A percentile compares a stretch with the other conserved stretches of the same genome.
phyloP scores from a whole-genome alignment of 768 basidiomycete genomes.

The Leccinum rimulosum region DNA sequence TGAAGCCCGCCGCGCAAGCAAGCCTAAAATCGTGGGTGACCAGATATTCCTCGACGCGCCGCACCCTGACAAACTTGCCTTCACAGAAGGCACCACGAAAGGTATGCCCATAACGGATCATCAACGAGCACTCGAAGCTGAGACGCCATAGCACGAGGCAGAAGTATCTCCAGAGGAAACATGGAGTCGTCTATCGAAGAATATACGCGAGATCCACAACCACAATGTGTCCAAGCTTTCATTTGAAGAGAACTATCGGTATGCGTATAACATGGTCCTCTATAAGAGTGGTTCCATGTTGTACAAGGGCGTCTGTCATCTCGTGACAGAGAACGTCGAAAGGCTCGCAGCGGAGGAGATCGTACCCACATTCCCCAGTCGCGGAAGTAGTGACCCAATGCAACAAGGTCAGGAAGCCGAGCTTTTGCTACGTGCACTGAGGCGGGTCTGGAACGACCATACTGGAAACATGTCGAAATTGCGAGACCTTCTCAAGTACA shows the following conservation, averaged over 20 bases:
- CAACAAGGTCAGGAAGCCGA: conserved; percentile 85
- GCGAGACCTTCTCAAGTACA: conserved; percentile 89
- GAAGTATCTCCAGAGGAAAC: conserved; percentile 79
- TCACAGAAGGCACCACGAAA: conserved; percentile 46
- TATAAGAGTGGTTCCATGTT: conserved; percentile 80
- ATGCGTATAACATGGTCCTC: conserved; percentile 92
- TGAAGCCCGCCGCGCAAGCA: conserved; percentile 33
- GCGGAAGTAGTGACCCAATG: conserved; percentile 61
- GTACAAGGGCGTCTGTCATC: conserved; percentile 78
- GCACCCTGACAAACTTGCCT: conserved; percentile 18
- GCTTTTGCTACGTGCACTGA: conserved; percentile 75
- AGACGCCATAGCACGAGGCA: conserved; percentile 56
- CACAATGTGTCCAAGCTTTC: conserved; percentile 88
- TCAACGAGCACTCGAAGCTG: not conserved
- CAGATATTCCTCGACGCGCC: conserved; percentile 18
- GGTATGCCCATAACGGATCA: conserved; percentile 30
- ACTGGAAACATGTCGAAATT: conserved; percentile 83
- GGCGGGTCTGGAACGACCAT: conserved; percentile 93
- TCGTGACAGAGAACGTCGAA: conserved; percentile 83
- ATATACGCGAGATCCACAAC: conserved; percentile 93
- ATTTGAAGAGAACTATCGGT: conserved; percentile 92
- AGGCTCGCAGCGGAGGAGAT: conserved; percentile 72
- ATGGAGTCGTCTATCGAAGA: conserved; percentile 76
- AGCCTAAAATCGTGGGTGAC: conserved; percentile 42
- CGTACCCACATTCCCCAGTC: conserved; percentile 78